Conservation (phyloP, 345 rosid genomes). For the Bruguiera gymnorhiza region DNA sequence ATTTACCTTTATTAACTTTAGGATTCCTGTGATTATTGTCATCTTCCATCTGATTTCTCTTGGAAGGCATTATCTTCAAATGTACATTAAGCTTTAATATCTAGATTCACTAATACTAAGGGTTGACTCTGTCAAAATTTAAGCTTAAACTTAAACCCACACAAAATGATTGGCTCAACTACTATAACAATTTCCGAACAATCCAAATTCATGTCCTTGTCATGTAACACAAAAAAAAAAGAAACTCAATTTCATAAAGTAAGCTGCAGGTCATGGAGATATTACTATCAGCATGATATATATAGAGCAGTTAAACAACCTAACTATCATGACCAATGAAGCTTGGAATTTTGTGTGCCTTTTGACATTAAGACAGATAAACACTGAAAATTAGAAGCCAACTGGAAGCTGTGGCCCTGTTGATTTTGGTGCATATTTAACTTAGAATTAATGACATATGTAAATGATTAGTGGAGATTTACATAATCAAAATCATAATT, state of each 20-base stretch:
- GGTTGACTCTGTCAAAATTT: neutral
- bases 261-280: neutral
- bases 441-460: neutral
- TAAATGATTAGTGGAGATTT: too few species aligned
- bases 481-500: neutral
- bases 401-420: neutral
- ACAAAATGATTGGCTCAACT: conserved; percentile 19
- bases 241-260: conserved; percentile 4
- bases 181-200: neutral
- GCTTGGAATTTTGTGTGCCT: neutral
- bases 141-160: neutral
- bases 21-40: neutral
- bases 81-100: neutral
- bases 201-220: neutral
- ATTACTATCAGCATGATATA: neutral
- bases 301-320: neutral
- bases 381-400: neutral
- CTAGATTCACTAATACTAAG: neutral
- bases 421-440: neutral
- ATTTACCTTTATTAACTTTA: conserved; percentile 6
- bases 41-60: neutral
- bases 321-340: neutral
- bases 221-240: neutral
- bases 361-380: neutral
- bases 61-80: neutral